Evolutionary conservation across 139 green algal species (phyloP), one percentile per base, ranked within the genome.

Genomic region (Auxenochlorella pyrenoidosa): DNA sequence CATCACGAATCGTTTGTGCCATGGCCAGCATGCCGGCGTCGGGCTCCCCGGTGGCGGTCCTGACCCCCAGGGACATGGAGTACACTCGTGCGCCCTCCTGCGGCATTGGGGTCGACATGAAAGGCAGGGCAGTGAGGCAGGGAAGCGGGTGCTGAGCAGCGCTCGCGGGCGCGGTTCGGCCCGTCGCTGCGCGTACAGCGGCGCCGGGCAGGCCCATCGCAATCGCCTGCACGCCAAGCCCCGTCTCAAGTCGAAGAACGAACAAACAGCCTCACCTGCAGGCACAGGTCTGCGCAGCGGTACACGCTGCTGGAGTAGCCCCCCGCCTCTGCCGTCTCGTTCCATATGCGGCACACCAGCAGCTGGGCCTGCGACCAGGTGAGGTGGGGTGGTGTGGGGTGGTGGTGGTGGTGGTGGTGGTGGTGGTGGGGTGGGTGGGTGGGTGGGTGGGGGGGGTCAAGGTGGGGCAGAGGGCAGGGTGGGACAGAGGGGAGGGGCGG

Each of bases 291-390:
- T 5, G 60, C 43, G 63, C 79, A 85, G 59, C 79, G 79, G 15
- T 58, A 59, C 18, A 85, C 38, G 38, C 58, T 60, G 28, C 43
- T 63, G 30, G 63, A 77, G 40, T 43, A 44, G 21, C 21, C 28
- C 26, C 80, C 79, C 0, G 36, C 24, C 18, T 34, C 59, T 30
- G 22, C 21, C 2, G 80, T 65, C 13, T 24, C 80, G 32, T 85
- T 85, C 59, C 36, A 85, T 26, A 85, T 76, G 40, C 80, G 80
- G 80, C 80, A 85, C 40, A 76, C 80, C 80, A 85, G 15, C 40
- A 85, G 80, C 28, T 32, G 60, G 1, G 80, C 80, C 80, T 85
- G 80, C 63, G 66, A 24, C 6, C 4, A 24, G 30, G 16, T 40
- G 32, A 71, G 21, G 63, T 34, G 63, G 24, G n/a, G 63, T 12